Base-by-base conservation (phyloP, 305 asterid species). In the Fraxinus xanthoxyloides region DNA sequence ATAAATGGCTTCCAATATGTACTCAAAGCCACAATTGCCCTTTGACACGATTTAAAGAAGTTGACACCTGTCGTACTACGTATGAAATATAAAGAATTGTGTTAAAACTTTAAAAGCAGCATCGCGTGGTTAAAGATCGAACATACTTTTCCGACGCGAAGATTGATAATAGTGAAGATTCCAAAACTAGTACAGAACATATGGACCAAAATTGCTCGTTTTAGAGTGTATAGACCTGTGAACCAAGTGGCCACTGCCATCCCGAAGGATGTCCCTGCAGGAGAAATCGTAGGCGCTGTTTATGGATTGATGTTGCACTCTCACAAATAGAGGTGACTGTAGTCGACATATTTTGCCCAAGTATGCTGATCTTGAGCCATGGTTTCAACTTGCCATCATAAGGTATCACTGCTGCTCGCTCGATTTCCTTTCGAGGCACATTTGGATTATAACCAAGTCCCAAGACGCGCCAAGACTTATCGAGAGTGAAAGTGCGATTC, bases 301-400 rank as follows among this genome's bases (percentile, higher is more conserved):
- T 83, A 92, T 19, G 92, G 91, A 79, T 89, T 88, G 82, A 91
- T 90, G 85, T 93, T 93, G 91, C 95, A 92, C 80, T 93, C 93
- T 61, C 93, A 83, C 83, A 92, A 80, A 87, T 87, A 92, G 2
- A 77, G 40, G 72, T 91, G 91, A 81, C 91, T 93, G 82, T 90
- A 90, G 70, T 94, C 92, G 36, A 91, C 89, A 70, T 15, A 91
- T 84, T 86, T 90, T 34, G 91, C 83, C 95, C 97, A 94, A 91
- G 92, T 59, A 93, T 88, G 83, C 87, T 92, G 30, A 94, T 92
- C 88, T 94, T 97, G 32, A 94, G 97, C 97, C 97, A 92, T 2
- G 97, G 98, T 82, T 94, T 92, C 89, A 92, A 85, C 89, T 92
- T 92, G 19, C 97, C 97, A 32, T 32, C 35, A 32, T 32, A 32